These are phyloP conservation scores for Mayamaea pseudoterrestris DNA, from an alignment of 108 stramenopile species.

Conservation along the genomic window DNA sequence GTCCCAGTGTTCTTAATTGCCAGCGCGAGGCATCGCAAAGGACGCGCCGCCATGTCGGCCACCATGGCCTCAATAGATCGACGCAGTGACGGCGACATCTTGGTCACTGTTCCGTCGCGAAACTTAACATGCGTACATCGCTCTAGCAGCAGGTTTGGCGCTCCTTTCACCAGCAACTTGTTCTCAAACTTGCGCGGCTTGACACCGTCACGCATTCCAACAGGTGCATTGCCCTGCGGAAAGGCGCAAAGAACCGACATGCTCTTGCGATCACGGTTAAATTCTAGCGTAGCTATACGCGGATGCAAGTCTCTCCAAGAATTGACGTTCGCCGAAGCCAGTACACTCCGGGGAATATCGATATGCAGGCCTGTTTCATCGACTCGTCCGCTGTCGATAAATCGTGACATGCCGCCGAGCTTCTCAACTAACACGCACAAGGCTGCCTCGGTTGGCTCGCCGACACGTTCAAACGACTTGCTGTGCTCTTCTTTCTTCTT, in stretches of 20 bases:
- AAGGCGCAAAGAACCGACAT: slow-evolving; percentile 57
- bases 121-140: slow-evolving; percentile 83
- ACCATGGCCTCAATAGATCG: slow-evolving; percentile 53
- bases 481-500: slow-evolving; percentile 9
- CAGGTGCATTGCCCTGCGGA: slow-evolving; percentile 17
- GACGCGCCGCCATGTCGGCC: slow-evolving; percentile 72
- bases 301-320: slow-evolving; percentile 40
- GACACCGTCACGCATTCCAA: neutral
- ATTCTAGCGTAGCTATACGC: slow-evolving; percentile 89
- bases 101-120: slow-evolving; percentile 69
- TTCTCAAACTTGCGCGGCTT: slow-evolving; percentile 24
- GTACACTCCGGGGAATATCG: slow-evolving; percentile 22
- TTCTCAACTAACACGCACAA: slow-evolving; percentile 90
- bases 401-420: slow-evolving; percentile 35
- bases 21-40: slow-evolving; percentile 88
- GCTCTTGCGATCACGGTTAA: slow-evolving; percentile 75
- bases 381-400: slow-evolving; percentile 7
- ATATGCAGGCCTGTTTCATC: slow-evolving; percentile 9
- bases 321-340: slow-evolving; percentile 60
- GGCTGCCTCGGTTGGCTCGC: slow-evolving; percentile 98
- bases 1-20: slow-evolving; percentile 74
- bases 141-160: slow-evolving; percentile 85
- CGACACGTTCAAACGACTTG: slow-evolving; percentile 57
- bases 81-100: slow-evolving; percentile 51
- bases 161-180: slow-evolving; percentile 93